These are phyloP conservation scores for Chlorella sp. DNA, from an alignment of 139 green algal species.

Conservation along the genomic window DNA sequence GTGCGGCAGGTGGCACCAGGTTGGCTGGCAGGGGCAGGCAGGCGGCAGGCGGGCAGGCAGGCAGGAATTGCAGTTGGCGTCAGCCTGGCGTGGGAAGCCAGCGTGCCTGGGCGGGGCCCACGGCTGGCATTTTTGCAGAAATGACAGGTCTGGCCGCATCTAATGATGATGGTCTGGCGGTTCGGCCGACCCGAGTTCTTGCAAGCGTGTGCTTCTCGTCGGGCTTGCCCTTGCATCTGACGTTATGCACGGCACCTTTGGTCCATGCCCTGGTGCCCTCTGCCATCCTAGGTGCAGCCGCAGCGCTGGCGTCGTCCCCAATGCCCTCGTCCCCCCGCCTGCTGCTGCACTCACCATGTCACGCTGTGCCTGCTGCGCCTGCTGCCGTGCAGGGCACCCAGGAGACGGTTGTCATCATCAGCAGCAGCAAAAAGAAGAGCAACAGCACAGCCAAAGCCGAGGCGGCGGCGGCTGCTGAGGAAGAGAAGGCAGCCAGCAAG, in stretches of 20 bases:
- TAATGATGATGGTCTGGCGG: too few relatives aligned
- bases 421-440: slow-evolving; percentile 54
- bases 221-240: too few relatives aligned
- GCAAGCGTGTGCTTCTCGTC: too few relatives aligned
- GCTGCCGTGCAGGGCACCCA: slow-evolving; percentile 50
- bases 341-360: not conserved
- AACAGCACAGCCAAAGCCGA: slow-evolving; percentile 22
- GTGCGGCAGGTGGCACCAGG: not conserved
- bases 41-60: too few relatives aligned
- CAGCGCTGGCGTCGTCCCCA: not conserved
- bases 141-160: too few relatives aligned
- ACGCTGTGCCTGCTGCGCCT: not conserved
- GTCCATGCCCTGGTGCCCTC: not conserved
- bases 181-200: too few relatives aligned
- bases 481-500: slow-evolving; percentile 22
- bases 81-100: not conserved
- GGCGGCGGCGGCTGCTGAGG: not conserved
- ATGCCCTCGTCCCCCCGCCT: not conserved
- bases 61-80: too few relatives aligned
- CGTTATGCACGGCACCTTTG: too few relatives aligned
- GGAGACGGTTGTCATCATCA: slow-evolving; percentile 75
- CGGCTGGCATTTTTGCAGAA: too few relatives aligned
- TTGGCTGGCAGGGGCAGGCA: too few relatives aligned
- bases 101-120: too few relatives aligned
- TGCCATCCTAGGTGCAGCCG: too few relatives aligned